phyloP scores from a whole-genome alignment of 306 rosid genomes.

The Arachis stenosperma region DNA sequence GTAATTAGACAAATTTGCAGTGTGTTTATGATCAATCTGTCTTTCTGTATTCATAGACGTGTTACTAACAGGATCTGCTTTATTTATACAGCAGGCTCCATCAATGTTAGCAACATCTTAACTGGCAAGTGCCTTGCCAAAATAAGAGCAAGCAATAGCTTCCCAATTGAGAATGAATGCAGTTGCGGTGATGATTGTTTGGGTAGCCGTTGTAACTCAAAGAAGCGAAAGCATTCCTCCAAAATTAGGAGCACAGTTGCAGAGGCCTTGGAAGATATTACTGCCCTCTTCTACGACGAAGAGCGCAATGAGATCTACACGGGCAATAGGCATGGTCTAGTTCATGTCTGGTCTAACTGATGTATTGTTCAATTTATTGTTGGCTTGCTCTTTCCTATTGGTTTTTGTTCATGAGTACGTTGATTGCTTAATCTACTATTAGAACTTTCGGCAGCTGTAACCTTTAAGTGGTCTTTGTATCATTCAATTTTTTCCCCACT shows the following conservation, averaged over 20 bases:
- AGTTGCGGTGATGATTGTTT: conserved; percentile 54
- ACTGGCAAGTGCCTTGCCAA: conserved; percentile 98
- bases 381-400: conserved; percentile 44
- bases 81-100: conserved; percentile 86
- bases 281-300: conserved; percentile 98
- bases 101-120: conserved; percentile 94
- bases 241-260: conserved; percentile 88
- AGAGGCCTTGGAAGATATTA: conserved; percentile 97
- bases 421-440: conserved; percentile 45
- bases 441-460: conserved; percentile 44
- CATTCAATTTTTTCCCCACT: conserved; percentile 25
- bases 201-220: conserved; percentile 52
- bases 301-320: conserved; percentile 97
- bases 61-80: conserved; percentile 39
- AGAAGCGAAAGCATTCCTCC: conserved; percentile 56
- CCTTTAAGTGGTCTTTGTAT: conserved; percentile 46
- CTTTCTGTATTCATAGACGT: neutral
- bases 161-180: conserved; percentile 59
- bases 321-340: conserved; percentile 87
- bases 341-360: conserved; percentile 97
- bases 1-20: conserved; percentile 2
- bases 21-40: conserved; percentile 11
- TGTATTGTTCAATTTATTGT: conserved; percentile 34
- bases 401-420: conserved; percentile 44
- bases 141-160: conserved; percentile 73